phyloP scores from a whole-genome alignment of 1,284 basidiomycete genomes.

The Cutaneotrichosporon cutaneum region DNA sequence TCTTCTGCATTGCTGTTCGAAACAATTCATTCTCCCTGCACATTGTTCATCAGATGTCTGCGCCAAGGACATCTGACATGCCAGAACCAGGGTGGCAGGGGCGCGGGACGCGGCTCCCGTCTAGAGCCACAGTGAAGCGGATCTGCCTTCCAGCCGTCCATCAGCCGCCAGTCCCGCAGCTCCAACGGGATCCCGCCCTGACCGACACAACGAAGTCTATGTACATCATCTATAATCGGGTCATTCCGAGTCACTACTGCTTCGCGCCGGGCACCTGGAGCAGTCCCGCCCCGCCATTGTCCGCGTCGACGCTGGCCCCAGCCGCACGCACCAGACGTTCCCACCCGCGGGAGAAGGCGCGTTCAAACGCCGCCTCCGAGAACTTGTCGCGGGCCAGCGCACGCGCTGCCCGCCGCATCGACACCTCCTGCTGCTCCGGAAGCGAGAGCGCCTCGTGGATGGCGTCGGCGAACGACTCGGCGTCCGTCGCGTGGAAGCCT shows the following conservation, averaged over 20 bases:
- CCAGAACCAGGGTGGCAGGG: no score
- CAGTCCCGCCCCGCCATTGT: not conserved
- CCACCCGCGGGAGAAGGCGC: constrained; percentile 61
- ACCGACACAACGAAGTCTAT: not conserved
- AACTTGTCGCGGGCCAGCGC: constrained; percentile 69
- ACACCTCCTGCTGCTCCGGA: constrained; percentile 59
- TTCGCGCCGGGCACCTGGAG: not conserved
- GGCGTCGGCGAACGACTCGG: constrained; percentile 68
- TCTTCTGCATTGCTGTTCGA: no score
- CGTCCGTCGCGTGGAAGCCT: constrained; percentile 78
- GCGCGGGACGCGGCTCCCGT: no score
- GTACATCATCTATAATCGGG: not conserved
- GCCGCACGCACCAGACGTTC: constrained; percentile 20
- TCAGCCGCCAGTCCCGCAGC: not conserved
- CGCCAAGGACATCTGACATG: no score
- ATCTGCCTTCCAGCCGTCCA: no score
- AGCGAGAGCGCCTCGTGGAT: constrained; percentile 68
- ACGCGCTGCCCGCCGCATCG: constrained; percentile 69
- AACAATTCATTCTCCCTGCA: no score
- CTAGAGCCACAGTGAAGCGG: no score
- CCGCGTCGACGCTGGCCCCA: not conserved
- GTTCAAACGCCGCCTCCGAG: constrained; percentile 72
- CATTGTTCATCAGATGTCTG: no score
- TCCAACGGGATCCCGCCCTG: no score
- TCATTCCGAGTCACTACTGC: not conserved